Percentiles rank a stretch among this genome's conserved stretches.
phyloP scores from a whole-genome alignment of 2,329 filamentous ascomycete genomes.

The Fusarium sp. region DNA sequence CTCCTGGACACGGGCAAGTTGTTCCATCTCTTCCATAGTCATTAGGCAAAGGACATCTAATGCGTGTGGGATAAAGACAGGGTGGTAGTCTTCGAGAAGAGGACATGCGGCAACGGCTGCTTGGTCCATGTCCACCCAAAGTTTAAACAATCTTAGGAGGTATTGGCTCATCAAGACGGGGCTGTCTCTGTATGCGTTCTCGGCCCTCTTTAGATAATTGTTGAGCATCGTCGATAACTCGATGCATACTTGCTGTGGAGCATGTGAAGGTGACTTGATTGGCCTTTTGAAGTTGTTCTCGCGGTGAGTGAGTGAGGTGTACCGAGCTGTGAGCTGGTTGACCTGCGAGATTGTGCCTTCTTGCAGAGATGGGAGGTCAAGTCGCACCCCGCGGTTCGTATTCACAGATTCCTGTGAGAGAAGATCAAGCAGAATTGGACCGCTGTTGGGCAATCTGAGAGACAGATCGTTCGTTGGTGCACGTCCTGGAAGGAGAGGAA shows the following conservation, averaged over 20 bases:
- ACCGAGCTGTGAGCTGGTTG: slow-evolving; percentile 2
- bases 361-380: background rate
- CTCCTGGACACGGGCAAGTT: slow-evolving; percentile 53
- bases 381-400: background rate
- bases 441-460: slow-evolving; percentile 57
- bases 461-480: slow-evolving; percentile 48
- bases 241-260: background rate
- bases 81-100: slow-evolving; percentile 63
- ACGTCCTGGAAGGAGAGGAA: slow-evolving; percentile 55
- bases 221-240: background rate
- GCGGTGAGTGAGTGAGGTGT: slow-evolving; percentile 4
- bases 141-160: slow-evolving; percentile 65
- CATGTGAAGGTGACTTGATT: background rate
- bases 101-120: slow-evolving; percentile 56
- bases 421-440: background rate
- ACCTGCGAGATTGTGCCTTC: slow-evolving; percentile 29
- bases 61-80: slow-evolving; percentile 60
- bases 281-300: background rate
- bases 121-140: slow-evolving; percentile 70
- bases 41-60: slow-evolving; percentile 68
- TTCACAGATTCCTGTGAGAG: slow-evolving; percentile 43
- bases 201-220: background rate
- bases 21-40: slow-evolving; percentile 58
- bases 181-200: slow-evolving; percentile 46
- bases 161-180: slow-evolving; percentile 44